These are phyloP conservation scores for Syzygium malaccense DNA, from an alignment of 441 rosid species.

Conservation along the genomic window DNA sequence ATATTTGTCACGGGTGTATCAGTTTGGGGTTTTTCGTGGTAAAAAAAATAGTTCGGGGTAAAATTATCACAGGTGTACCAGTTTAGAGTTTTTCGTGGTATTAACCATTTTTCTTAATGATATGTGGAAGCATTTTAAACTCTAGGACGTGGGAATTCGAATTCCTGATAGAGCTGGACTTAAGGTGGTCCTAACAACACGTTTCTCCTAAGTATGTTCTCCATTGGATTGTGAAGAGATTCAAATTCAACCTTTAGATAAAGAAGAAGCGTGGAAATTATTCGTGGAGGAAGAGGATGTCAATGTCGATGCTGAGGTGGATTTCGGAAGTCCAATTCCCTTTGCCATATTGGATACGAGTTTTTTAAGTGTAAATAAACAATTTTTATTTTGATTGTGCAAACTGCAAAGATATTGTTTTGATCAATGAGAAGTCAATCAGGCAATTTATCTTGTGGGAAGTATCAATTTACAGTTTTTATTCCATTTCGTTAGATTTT, in stretches of 20 bases:
- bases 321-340: background rate
- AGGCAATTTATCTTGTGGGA: background rate
- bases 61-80: no score
- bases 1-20: no score
- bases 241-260: background rate
- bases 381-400: background rate
- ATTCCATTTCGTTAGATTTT: no score
- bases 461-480: background rate
- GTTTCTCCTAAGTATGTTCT: background rate
- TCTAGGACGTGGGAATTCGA: conserved; percentile 1
- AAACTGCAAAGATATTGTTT: background rate
- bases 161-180: background rate
- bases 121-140: background rate
- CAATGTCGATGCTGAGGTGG: background rate
- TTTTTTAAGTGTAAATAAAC: background rate
- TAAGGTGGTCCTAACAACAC: conserved; percentile 11
- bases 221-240: background rate
- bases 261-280: conserved; percentile 5
- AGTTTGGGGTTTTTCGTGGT: no score
- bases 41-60: no score
- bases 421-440: background rate
- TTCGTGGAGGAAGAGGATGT: background rate
- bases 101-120: background rate
- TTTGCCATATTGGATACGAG: background rate
- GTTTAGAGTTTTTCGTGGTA: no score